Base-by-base conservation (phyloP, 495 filamentous ascomycete genomes). In the Tirmania nivea region DNA sequence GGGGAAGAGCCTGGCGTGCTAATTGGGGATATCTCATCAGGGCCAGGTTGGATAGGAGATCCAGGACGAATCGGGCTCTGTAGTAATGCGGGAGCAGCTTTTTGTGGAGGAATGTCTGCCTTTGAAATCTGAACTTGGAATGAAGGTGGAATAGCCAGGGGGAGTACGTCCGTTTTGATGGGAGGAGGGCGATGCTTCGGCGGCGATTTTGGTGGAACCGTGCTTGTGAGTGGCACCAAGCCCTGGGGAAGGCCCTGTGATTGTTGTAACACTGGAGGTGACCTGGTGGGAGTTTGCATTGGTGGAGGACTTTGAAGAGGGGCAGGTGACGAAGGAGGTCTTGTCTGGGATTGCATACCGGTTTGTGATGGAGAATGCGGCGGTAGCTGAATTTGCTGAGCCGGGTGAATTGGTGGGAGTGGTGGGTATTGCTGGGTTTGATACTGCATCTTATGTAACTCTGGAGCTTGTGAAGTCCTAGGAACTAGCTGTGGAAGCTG, bases 11-110 rank as follows among this genome's bases (percentile, higher is more conserved):
- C 53, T 19, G 62, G 62, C 11, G 62, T 64, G 54, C 61, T 64
- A 51, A 64, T 64, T 4, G 62, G 62, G 20, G 62, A 64, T 12
- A 64, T 64, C 37, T 64, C 62, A 37, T 59, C 61, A 36, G 62
- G 57, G 11, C 62, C 52, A 48, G 62, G 62, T 25, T 56, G 62
- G 19, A 61, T 58, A 2, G 62, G 62, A 16, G 62, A 64, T 36
- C 61, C 61, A 52, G 62, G 62, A 9, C n/a, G 16, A 8, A 19
- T 14, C 3, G 25, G 14, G 47, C 51, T 42, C 50, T 25, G 35
- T 54, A 42, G 6, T 61, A 52, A 14, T 34, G 14, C 4, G 25
- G 25, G 25, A 31, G 25, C 25, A 31, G 25, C 25, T 31, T 1
- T 31, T 31, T 31, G 25, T 31, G 25, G 25, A 3, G 7, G 25